Evolutionary conservation across 2,329 filamentous ascomycete species (phyloP), one percentile per base, ranked within the genome.

Genomic region (Colletotrichum shisoi): DNA sequence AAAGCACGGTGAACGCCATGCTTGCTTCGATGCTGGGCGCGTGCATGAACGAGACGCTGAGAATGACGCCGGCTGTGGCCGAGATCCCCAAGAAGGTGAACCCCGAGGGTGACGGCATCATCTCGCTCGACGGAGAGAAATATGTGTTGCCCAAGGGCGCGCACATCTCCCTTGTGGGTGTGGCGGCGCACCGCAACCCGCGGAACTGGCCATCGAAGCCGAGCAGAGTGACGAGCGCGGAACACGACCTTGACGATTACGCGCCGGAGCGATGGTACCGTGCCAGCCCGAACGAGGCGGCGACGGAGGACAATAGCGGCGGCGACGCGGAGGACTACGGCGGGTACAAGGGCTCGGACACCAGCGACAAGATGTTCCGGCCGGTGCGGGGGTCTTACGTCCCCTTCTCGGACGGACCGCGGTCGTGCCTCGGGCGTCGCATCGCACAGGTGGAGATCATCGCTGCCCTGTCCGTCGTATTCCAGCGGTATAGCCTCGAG

Each of bases 11-110:
- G 69, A 87, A 86, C 49, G 80, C 84, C 9, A 82, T 95, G 67
- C 85, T 92, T 71, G 86, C 84, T 12, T 87, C 88, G 67, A 89
- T 92, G 83, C 79, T 89, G 11, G 92, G 89, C 19, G 91, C 92
- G 4, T 85, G 90, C 71, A 85, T 94, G 83, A 91, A 93, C 73
- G 92, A 95, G 79, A 88, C 89, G 44, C 82, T 95, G 60, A 87
- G 92, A 12, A 73, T 93, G 48, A 82, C 92, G 67, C 91, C 91
- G 2, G 87, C 92, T 0, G 89, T 92, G 19, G 80, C 88, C 49
- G 85, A 85, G 59, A 89, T 95, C 31, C 91, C 91, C 34, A 95
- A 95, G 78, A 84, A 81, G 59, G 84, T 86, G 4, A 73, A 77
- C 3, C 75, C 78, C 2, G 73, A 74, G 2, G 74, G 79, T 24